Conservation (phyloP, 495 filamentous ascomycete species). For the Penicillium argentinense region DNA sequence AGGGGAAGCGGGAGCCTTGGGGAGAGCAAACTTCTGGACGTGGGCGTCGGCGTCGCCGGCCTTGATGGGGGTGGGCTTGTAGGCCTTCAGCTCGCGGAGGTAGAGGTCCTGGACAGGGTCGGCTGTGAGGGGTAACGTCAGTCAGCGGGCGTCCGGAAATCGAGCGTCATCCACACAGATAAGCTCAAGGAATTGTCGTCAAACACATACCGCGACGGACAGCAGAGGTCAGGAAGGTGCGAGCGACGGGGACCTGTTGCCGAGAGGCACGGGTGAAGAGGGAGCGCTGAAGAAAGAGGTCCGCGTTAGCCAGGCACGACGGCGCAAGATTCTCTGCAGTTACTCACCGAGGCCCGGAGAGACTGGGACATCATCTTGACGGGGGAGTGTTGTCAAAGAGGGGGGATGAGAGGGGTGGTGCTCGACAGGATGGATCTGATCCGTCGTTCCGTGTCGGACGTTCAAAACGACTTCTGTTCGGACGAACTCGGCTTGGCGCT, state of each 20-base stretch:
- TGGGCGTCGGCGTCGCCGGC: constrained; percentile 82
- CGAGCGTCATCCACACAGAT: background rate
- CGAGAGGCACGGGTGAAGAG: constrained; percentile 74
- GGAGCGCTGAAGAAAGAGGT: constrained; percentile 62
- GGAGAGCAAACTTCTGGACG: constrained; percentile 81
- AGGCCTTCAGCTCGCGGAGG: constrained; percentile 87
- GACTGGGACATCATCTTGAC: constrained; percentile 67
- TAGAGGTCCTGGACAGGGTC: constrained; percentile 97
- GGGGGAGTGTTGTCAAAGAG: constrained; percentile 27
- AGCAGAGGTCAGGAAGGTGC: constrained; percentile 71
- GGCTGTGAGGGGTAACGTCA: constrained; percentile 52
- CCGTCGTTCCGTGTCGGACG: constrained; percentile 35
- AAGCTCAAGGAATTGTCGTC: background rate
- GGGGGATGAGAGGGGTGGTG: constrained; percentile 23
- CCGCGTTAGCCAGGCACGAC: constrained; percentile 17
- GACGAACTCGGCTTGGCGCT: constrained; percentile 31
- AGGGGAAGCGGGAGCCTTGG: constrained; percentile 78
- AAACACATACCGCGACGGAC: constrained; percentile 42
- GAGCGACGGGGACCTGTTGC: constrained; percentile 64
- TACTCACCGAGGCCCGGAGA: constrained; percentile 65
- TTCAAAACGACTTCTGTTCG: constrained; percentile 37
- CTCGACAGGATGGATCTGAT: constrained; percentile 36
- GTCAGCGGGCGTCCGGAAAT: constrained; percentile 15
- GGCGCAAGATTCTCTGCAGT: constrained; percentile 1
- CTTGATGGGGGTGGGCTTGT: constrained; percentile 85